Conservation (phyloP, 129 eudicot species). For the Tanacetum coccineum region DNA sequence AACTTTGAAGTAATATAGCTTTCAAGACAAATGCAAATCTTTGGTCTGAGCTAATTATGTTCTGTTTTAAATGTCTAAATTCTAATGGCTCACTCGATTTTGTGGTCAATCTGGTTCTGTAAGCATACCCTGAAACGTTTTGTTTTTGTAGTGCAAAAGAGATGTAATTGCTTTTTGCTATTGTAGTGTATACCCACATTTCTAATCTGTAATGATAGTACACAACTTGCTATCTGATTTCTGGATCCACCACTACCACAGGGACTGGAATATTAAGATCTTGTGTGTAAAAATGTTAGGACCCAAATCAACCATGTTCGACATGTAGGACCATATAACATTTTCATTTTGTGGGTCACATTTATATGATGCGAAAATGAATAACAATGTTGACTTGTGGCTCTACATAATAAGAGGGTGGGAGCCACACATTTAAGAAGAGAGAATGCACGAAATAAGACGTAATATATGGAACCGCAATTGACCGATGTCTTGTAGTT, state of each 20-base stretch:
- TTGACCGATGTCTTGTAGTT: background rate
- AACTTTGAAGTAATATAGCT: no score
- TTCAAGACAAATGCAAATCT: background rate
- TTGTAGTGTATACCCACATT: no score
- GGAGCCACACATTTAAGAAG: conserved; percentile 11
- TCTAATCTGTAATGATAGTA: background rate
- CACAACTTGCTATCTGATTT: background rate
- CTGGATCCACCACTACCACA: background rate
- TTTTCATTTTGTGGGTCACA: background rate
- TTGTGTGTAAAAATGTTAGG: conserved; percentile 10
- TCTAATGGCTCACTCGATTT: no score
- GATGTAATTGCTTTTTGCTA: background rate
- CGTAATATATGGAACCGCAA: background rate
- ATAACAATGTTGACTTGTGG: conserved; percentile 3
- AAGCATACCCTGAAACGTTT: background rate
- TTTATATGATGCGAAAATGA: conserved; percentile 5
- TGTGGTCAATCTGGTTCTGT: conserved; percentile 5
- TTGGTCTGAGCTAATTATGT: background rate
- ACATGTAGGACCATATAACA: conserved; percentile 7
- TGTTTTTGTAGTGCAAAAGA: background rate
- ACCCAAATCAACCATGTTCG: conserved; percentile 3
- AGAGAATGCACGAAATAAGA: conserved; percentile 6
- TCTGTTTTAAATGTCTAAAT: no score
- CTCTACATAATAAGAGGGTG: conserved; percentile 10
- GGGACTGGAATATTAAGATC: background rate